Evolutionary conservation across 331 rosid genomes (phyloP).

Genomic region (Arachis monticola): DNA sequence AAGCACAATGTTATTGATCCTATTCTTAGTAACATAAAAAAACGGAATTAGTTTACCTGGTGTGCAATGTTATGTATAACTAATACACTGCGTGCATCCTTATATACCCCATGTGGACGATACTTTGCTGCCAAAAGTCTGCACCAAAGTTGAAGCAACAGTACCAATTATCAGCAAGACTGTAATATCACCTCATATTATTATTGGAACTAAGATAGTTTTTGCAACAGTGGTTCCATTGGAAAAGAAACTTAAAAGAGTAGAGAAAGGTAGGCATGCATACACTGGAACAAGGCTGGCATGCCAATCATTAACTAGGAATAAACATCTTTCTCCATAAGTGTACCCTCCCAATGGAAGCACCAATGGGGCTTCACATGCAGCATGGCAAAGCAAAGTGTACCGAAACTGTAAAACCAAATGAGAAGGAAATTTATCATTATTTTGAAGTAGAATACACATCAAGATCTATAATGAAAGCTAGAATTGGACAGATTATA

Average conservation of each 20-base stretch:
- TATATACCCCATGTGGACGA: slow-evolving; percentile 80
- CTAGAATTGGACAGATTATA: slow-evolving; percentile 31
- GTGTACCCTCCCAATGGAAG: slow-evolving; percentile 86
- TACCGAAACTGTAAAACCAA: slow-evolving; percentile 91
- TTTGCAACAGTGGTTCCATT: slow-evolving; percentile 5
- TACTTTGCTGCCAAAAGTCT: slow-evolving; percentile 87
- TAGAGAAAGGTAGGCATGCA: slow-evolving; percentile 34
- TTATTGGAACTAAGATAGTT: slow-evolving; percentile 10
- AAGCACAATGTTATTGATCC: slow-evolving; percentile 19
- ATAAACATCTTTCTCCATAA: slow-evolving; percentile 75
- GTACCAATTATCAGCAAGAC: slow-evolving; percentile 26
- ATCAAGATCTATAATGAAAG: slow-evolving; percentile 13
- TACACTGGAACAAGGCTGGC: slow-evolving; percentile 92
- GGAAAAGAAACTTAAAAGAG: slow-evolving; percentile 22
- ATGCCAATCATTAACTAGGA: slow-evolving; percentile 96
- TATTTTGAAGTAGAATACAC: slow-evolving; percentile 32
- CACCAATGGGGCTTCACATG: slow-evolving; percentile 94
- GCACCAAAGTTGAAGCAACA: slow-evolving; percentile 48
- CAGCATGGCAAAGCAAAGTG: slow-evolving; percentile 95
- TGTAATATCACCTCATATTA: slow-evolving; percentile 22
- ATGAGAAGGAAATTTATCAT: slow-evolving; percentile 51
- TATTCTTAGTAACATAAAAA: slow-evolving; percentile 7
- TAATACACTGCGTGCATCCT: slow-evolving; percentile 82
- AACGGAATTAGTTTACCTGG: slow-evolving; percentile 57
- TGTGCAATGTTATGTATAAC: slow-evolving; percentile 88